These are phyloP conservation scores for Xylaria sp. DNA, from an alignment of 2,329 filamentous ascomycete species.

Conservation along the genomic window DNA sequence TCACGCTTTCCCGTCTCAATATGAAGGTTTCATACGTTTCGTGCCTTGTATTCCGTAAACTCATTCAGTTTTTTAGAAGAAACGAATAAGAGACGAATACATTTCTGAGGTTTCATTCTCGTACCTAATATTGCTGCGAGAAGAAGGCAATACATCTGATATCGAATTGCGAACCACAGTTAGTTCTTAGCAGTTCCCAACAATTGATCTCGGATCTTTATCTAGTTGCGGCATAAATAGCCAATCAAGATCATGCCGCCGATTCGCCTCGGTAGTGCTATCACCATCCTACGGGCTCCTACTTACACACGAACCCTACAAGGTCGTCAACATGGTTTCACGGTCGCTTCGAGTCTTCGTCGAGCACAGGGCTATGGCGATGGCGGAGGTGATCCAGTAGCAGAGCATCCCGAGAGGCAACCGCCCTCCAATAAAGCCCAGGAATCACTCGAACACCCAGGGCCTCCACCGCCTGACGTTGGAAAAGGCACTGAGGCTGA, in stretches of 20 bases:
- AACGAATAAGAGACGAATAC: not conserved
- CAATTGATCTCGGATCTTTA: not conserved
- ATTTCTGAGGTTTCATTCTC: too few species aligned
- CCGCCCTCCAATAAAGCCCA: slow-evolving; percentile 30
- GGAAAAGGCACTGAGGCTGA: slow-evolving; percentile 36
- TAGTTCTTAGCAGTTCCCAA: not conserved
- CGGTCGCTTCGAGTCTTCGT: slow-evolving; percentile 19
- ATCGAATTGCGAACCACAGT: not conserved
- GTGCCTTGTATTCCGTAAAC: not conserved
- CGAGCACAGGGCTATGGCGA: slow-evolving; percentile 38
- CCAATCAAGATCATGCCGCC: slow-evolving; percentile 22
- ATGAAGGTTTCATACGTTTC: not conserved
- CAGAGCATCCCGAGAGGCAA: slow-evolving; percentile 36
- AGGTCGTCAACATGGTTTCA: slow-evolving; percentile 24
- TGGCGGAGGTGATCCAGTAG: slow-evolving; percentile 35
- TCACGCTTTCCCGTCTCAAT: slow-evolving; percentile 2
- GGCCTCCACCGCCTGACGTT: slow-evolving; percentile 37
- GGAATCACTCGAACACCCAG: slow-evolving; percentile 39
- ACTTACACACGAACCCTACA: slow-evolving; percentile 21
- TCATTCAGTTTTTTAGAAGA: not conserved
- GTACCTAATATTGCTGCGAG: not conserved
- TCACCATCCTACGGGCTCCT: slow-evolving; percentile 23
- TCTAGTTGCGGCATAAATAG: not conserved
- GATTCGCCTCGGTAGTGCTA: slow-evolving; percentile 26
- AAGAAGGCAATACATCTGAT: not conserved